Evolutionary conservation across 768 basidiomycete genomes (phyloP).

Genomic region (Kwoniella newhampshirensis): DNA sequence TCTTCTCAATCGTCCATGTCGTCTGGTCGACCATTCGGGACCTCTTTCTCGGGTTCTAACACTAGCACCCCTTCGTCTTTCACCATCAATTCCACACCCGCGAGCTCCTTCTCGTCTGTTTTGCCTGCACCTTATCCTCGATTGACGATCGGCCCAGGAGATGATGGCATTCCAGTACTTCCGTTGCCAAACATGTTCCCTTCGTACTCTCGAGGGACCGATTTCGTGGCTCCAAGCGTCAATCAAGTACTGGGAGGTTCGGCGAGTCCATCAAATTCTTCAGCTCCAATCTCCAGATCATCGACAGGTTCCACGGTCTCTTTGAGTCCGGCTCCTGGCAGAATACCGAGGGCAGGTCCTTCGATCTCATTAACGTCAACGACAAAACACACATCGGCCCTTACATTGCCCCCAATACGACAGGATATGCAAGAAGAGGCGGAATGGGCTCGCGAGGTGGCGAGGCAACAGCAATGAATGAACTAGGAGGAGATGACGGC

Average conservation of each 20-base stretch:
- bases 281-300: too few relatives aligned
- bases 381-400: neutral
- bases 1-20: neutral
- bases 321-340: too few relatives aligned
- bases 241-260: conserved; percentile 13
- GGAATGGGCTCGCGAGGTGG: neutral
- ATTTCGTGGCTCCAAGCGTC: conserved; percentile 17
- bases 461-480: too few relatives aligned
- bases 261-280: too few relatives aligned
- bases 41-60: neutral
- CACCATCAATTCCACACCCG: conserved; percentile 5
- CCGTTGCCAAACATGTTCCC: conserved; percentile 18
- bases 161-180: conserved; percentile 24
- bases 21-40: neutral
- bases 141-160: conserved; percentile 14
- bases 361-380: too few relatives aligned
- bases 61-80: too few relatives aligned
- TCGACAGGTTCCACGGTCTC: too few relatives aligned
- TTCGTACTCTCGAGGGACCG: neutral
- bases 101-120: conserved; percentile 11
- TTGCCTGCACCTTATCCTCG: conserved; percentile 8
- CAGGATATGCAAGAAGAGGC: neutral
- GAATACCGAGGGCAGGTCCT: too few relatives aligned
- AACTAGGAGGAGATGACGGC: too few relatives aligned
- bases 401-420: conserved; percentile 9